Base-by-base conservation (phyloP, 306 rosid species). In the Erythrophleum fordii region DNA sequence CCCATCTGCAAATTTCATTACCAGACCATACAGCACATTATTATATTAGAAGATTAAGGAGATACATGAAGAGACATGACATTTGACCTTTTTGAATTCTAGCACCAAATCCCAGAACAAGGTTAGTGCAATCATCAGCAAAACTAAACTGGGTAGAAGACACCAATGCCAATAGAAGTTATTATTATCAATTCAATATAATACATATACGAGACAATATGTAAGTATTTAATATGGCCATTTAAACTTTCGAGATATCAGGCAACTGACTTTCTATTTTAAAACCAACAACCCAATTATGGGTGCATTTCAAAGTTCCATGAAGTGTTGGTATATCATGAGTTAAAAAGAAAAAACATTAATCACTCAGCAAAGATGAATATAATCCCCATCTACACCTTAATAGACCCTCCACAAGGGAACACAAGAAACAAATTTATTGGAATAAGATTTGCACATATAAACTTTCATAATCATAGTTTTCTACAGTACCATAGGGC, bases 1-100 rank as follows among this genome's bases (percentile, higher is more conserved):
- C 84, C 99, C 97, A 81, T 95, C 99, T 95, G 86, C 86, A 83
- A 89, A 69, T 86, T 88, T 73, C 73, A 83, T 80, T 61, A 52
- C 28, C n/a, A 76, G 18, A 44, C 8, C 49, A 70, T 11, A 25
- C 45, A 41, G 28, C 22, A 76, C 41, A 28, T 61, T 49, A 14
- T 13, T 39, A 46, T 7, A 82, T 49, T 53, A 52, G 26, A 68
- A 69, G 60, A 65, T 70, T 66, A 12, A 22, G 28, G 18, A 56
- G n/a, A 53, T 52, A 31, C 6, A 35, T 72, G 51, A 48, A 41
- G 39, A 64, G 67, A 77, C 17, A 23, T 23, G 56, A 74, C 42
- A 12, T 28, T 60, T 31, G 35, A 42, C 29, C 23, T 42, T 51
- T 41, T 58, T 62, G 76, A 77, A 77, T 67, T 67, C 26, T 41